These are phyloP conservation scores for Candida neerlandica DNA, from an alignment of 1,139 yeast genomes.

Conservation along the genomic window DNA sequence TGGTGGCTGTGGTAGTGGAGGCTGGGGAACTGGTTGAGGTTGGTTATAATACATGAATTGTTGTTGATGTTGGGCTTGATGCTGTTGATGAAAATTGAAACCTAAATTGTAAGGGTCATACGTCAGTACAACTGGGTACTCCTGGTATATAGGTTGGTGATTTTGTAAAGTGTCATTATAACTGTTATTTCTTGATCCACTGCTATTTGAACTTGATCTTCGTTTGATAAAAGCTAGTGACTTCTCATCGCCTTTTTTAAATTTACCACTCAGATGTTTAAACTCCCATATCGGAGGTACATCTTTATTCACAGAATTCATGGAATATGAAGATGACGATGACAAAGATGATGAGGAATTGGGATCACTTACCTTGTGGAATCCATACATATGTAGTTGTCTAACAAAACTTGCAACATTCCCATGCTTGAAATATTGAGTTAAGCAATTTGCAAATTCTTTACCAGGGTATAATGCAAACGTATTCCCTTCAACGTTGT, in stretches of 20 bases:
- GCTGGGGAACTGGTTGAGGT: constrained; percentile 9
- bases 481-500: constrained; percentile 55
- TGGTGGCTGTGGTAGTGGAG: constrained; percentile 7
- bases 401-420: constrained; percentile 51
- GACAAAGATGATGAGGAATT: constrained; percentile 4
- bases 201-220: constrained; percentile 46
- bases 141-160: constrained; percentile 9
- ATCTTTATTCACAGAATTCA: constrained; percentile 23
- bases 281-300: constrained; percentile 73
- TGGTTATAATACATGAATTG: constrained; percentile 11
- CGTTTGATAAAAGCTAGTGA: constrained; percentile 68
- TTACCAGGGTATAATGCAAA: constrained; percentile 64
- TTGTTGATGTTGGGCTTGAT: constrained; percentile 14
- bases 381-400: constrained; percentile 53
- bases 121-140: constrained; percentile 3
- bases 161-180: constrained; percentile 13
- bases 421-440: constrained; percentile 49
- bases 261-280: constrained; percentile 78
- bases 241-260: constrained; percentile 73
- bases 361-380: constrained; percentile 54
- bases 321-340: not conserved
- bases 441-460: constrained; percentile 47
- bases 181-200: constrained; percentile 19
- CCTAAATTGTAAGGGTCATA: constrained; percentile 7
- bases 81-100: constrained; percentile 2